Evolutionary conservation across 2,329 filamentous ascomycete species (phyloP).

Genomic region (Epichloe hybrida): DNA sequence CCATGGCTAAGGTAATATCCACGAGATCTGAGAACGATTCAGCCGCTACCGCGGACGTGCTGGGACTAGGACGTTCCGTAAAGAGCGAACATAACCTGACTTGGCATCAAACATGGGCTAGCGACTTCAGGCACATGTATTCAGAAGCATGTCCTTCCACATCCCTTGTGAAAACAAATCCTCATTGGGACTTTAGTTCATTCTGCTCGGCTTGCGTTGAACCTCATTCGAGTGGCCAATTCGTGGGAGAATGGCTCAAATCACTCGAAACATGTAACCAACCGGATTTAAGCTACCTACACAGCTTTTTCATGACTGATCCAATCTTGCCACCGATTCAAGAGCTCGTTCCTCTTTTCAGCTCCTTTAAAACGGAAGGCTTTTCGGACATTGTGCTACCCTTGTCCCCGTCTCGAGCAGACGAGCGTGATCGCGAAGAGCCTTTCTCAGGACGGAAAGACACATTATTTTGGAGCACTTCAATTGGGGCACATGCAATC

Average conservation of each 20-base stretch:
- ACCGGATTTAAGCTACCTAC: conserved; percentile 59
- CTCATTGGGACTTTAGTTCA: conserved; percentile 48
- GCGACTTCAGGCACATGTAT: conserved; percentile 27
- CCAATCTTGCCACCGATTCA: conserved; percentile 48
- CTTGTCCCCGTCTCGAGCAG: conserved; percentile 27
- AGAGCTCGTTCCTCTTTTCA: conserved; percentile 61
- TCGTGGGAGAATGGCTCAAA: conserved; percentile 50
- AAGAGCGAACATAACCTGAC: not conserved
- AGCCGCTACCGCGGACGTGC: not conserved
- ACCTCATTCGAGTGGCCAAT: conserved; percentile 53
- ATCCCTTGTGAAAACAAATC: conserved; percentile 43
- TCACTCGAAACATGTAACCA: conserved; percentile 61
- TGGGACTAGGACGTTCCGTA: not conserved
- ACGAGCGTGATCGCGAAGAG: conserved; percentile 28
- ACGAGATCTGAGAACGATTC: conserved; percentile 11
- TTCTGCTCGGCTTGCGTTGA: conserved; percentile 51
- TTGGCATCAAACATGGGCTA: conserved; percentile 5
- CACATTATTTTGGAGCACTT: conserved; percentile 62
- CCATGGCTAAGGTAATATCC: conserved; percentile 17
- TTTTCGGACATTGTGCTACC: conserved; percentile 71
- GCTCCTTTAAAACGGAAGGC: conserved; percentile 55
- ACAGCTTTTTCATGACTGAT: conserved; percentile 58
- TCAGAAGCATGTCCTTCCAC: conserved; percentile 45
- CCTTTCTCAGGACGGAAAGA: conserved; percentile 49
- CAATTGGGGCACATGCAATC: conserved; percentile 41